Evolutionary conservation across 192 early-diverging fungal genomes (phyloP).

Genomic region (Coemansia sp.): DNA sequence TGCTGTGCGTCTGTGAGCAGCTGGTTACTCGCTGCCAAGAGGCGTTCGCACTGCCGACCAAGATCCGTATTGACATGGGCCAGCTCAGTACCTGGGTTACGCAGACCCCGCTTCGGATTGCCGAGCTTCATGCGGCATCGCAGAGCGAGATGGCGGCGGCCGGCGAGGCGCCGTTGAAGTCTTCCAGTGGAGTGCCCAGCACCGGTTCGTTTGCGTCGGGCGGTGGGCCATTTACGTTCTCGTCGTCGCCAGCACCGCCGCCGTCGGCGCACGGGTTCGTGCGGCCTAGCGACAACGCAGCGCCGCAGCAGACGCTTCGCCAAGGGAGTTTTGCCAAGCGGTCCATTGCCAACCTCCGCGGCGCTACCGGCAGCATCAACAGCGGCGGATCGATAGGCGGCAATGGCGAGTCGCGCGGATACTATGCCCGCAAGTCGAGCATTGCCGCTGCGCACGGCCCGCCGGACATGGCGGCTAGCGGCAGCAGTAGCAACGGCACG

Average conservation of each 20-base stretch:
- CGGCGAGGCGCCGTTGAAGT: neutral
- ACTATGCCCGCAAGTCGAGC: slow-evolving; percentile 21
- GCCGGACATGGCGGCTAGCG: neutral
- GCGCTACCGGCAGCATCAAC: neutral
- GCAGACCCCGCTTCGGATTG: slow-evolving; percentile 25
- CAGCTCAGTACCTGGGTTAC: slow-evolving; percentile 31
- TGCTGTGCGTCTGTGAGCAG: slow-evolving; percentile 52
- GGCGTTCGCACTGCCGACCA: slow-evolving; percentile 42
- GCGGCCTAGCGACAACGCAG: slow-evolving; percentile 20
- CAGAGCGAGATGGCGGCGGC: slow-evolving; percentile 13
- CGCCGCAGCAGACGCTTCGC: slow-evolving; percentile 20
- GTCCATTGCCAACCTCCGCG: slow-evolving; percentile 43
- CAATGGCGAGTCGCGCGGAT: slow-evolving; percentile 2
- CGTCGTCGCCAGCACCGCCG: slow-evolving; percentile 6
- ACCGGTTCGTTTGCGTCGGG: neutral
- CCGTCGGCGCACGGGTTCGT: slow-evolving; percentile 14
- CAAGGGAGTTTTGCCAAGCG: slow-evolving; percentile 41
- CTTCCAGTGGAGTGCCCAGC: neutral
- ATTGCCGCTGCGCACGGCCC: neutral
- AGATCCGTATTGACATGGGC: slow-evolving; percentile 31
- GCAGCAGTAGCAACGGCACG: neutral
- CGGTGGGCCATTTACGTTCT: slow-evolving; percentile 32
- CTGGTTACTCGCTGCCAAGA: slow-evolving; percentile 46
- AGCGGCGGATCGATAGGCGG: neutral
- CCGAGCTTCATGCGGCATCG: slow-evolving; percentile 25